phyloP scores from a whole-genome alignment of 1,139 yeast species.

The Blastobotrys malaysiensis region DNA sequence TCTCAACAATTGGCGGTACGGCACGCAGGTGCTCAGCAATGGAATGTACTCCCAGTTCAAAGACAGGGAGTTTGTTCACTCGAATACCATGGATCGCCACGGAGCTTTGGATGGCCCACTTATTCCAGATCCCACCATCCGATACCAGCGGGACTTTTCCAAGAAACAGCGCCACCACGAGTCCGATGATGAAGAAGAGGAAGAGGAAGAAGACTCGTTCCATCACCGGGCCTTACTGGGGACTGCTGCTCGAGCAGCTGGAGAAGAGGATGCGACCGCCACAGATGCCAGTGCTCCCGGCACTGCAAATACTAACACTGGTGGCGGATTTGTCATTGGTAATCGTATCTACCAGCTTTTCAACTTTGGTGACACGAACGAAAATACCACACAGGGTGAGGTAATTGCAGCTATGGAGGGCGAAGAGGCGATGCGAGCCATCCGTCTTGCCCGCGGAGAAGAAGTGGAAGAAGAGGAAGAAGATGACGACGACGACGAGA shows the following conservation, averaged over 20 bases:
- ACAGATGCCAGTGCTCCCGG: background rate
- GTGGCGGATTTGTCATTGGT: background rate
- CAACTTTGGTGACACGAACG: background rate
- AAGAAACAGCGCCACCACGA: background rate
- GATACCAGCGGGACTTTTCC: background rate
- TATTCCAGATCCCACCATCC: conserved; percentile 18
- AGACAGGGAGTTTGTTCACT: conserved; percentile 7
- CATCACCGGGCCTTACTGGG: background rate
- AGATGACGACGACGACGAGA: conserved; percentile 5
- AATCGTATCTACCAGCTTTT: background rate
- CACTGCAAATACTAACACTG: background rate
- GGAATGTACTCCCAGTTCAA: conserved; percentile 1
- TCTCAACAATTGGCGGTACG: conserved; percentile 48
- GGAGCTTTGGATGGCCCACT: conserved; percentile 18
- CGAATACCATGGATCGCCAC: conserved; percentile 13
- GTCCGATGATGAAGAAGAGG: background rate
- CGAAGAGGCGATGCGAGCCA: background rate
- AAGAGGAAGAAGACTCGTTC: background rate
- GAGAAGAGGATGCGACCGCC: background rate
- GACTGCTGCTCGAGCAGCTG: background rate
- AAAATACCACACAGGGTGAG: background rate
- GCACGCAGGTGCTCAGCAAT: conserved; percentile 9
- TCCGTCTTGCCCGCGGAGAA: conserved; percentile 5
- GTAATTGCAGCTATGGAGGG: background rate
- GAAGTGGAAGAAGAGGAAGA: conserved; percentile 14